These are phyloP conservation scores for Ottelia alismoides DNA, from an alignment of 106 monocot genomes.

Conservation along the genomic window DNA sequence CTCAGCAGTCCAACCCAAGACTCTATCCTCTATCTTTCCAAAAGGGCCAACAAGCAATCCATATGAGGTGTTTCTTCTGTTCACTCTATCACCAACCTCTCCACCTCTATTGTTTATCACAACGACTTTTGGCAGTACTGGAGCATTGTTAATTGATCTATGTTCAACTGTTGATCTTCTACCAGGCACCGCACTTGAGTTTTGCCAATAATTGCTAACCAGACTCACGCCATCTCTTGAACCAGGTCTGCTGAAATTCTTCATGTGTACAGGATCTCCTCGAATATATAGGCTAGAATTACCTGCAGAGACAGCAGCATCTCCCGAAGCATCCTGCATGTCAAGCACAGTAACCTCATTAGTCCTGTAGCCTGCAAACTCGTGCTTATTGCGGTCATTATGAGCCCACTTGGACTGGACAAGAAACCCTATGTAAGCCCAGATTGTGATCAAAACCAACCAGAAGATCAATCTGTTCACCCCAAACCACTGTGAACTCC, in stretches of 20 bases:
- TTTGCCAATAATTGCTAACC: not conserved
- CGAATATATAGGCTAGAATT: too few relatives aligned
- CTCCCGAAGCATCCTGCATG: not conserved
- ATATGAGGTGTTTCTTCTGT: conserved; percentile 59
- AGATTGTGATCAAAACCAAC: conserved; percentile 48
- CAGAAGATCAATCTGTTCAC: conserved; percentile 54
- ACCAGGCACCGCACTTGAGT: not conserved
- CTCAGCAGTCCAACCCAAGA: conserved; percentile 53
- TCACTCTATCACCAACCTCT: conserved; percentile 35
- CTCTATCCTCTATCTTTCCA: conserved; percentile 48
- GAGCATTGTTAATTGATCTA: not conserved
- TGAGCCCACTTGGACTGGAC: conserved; percentile 84
- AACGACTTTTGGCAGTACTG: conserved; percentile 8
- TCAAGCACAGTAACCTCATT: not conserved
- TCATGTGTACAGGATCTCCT: too few relatives aligned
- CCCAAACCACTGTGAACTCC: conserved; percentile 30
- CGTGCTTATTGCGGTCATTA: conserved; percentile 32
- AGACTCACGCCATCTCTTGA: conserved; percentile 22
- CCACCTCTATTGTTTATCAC: conserved; percentile 12
- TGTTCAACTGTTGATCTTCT: conserved; percentile 17
- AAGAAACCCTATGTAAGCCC: conserved; percentile 71
- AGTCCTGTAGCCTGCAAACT: conserved; percentile 33
- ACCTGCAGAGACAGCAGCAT: too few relatives aligned
- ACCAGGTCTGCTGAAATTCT: too few relatives aligned
- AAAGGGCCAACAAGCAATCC: conserved; percentile 82